phyloP scores from a whole-genome alignment of 208 protist genomes.

The Trypanosoma melophagium region DNA sequence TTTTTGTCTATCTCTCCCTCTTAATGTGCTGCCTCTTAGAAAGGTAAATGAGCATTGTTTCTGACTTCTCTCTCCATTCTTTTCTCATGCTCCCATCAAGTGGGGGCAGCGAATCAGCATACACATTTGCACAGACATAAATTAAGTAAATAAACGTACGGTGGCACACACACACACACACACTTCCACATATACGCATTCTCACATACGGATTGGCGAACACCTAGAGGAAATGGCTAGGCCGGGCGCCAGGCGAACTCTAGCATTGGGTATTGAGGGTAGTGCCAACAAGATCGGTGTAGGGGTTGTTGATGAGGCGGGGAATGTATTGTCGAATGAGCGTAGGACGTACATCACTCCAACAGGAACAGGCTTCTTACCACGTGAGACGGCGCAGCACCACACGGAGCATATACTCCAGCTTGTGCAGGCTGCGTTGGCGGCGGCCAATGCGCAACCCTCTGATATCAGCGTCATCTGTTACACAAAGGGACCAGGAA shows the following conservation, averaged over 20 bases:
- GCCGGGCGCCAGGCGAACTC: slow-evolving; percentile 19
- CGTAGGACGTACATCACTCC: slow-evolving; percentile 97
- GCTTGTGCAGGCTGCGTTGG: slow-evolving; percentile 93
- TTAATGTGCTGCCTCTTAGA: too few relatives aligned
- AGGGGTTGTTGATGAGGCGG: slow-evolving; percentile 94
- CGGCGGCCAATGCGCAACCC: slow-evolving; percentile 78
- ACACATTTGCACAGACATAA: too few relatives aligned
- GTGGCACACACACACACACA: not conserved
- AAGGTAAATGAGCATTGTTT: too few relatives aligned
- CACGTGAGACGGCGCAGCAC: slow-evolving; percentile 97
- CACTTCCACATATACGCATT: not conserved
- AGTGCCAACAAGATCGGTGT: slow-evolving; percentile 99
- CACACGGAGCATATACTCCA: slow-evolving; percentile 86
- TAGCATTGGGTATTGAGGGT: slow-evolving; percentile 97
- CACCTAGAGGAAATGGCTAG: slow-evolving; percentile 7
- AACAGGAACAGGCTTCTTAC: slow-evolving; percentile 98
- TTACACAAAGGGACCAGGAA: slow-evolving; percentile 98
- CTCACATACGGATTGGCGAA: not conserved
- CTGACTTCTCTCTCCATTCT: too few relatives aligned
- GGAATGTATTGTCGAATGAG: slow-evolving; percentile 96
- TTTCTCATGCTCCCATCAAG: too few relatives aligned
- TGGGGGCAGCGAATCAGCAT: too few relatives aligned
- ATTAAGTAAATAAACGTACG: too few relatives aligned
- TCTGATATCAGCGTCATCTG: slow-evolving; percentile 92
- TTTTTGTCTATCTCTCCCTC: too few relatives aligned